These are phyloP conservation scores for Phycomyces blakesleeanus DNA, from an alignment of 192 early-diverging fungal species.

Conservation along the genomic window DNA sequence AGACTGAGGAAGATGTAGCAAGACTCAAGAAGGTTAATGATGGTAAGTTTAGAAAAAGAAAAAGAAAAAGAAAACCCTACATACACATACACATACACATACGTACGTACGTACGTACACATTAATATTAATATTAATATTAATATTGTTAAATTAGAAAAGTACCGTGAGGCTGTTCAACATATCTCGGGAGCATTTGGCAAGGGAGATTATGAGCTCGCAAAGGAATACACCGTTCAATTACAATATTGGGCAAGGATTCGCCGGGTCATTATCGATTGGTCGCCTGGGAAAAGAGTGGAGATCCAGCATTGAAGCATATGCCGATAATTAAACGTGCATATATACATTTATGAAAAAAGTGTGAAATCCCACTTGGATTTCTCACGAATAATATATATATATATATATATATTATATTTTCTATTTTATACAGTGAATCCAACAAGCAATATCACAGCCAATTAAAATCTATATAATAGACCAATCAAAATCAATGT, in stretches of 20 bases:
- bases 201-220: conserved; percentile 44
- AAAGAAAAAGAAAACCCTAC: too few species aligned
- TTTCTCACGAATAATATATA: too few species aligned
- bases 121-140: background rate
- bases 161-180: conserved; percentile 22
- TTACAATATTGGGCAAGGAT: conserved; percentile 79
- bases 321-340: too few species aligned
- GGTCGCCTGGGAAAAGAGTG: conserved; percentile 52
- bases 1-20: conserved; percentile 58
- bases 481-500: too few species aligned
- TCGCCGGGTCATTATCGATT: conserved; percentile 50
- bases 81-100: too few species aligned
- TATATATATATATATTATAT: too few species aligned
- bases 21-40: conserved; percentile 59
- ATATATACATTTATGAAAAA: too few species aligned
- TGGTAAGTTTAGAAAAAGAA: conserved; percentile 36
- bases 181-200: conserved; percentile 55
- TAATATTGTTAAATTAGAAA: conserved; percentile 20
- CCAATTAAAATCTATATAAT: too few species aligned
- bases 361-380: too few species aligned
- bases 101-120: too few species aligned
- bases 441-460: too few species aligned
- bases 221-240: conserved; percentile 62
- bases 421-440: too few species aligned
- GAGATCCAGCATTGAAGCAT: conserved; percentile 48